A percentile compares a stretch with the other conserved stretches of the same genome.
Conservation (phyloP, 148 eudicot genomes). For the Cornus florida region DNA sequence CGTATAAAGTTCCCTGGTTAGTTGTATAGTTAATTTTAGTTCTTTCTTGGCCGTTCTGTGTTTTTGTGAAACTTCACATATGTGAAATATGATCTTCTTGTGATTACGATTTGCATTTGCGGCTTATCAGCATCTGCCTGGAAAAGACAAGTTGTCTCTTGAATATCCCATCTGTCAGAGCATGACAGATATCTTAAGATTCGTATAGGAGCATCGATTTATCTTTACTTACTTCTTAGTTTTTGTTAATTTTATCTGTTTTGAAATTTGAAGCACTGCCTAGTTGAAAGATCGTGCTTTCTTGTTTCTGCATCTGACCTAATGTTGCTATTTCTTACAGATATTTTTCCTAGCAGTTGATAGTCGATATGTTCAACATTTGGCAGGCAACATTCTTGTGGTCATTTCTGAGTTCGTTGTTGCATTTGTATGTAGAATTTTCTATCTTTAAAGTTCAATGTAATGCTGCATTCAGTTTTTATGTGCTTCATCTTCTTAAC, state of each 20-base stretch:
- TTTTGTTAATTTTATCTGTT: constrained; percentile 4
- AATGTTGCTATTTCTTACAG: constrained; percentile 30
- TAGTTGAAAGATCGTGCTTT: not conserved
- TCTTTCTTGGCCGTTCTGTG: not conserved
- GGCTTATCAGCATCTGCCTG: not conserved
- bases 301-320: not conserved
- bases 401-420: constrained; percentile 54
- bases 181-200: not conserved
- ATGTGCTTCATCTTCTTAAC: constrained; percentile 14
- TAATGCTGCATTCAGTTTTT: not conserved
- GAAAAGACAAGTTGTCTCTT: not conserved
- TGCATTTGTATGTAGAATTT: constrained; percentile 43
- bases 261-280: not conserved
- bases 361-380: constrained; percentile 56
- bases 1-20: not conserved
- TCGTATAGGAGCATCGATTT: not conserved
- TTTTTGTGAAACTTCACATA: constrained; percentile 1
- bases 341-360: constrained; percentile 38
- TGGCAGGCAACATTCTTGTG: constrained; percentile 54
- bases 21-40: not conserved
- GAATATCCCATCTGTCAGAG: not conserved
- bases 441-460: not conserved
- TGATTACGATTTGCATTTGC: not conserved
- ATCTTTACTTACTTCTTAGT: not conserved
- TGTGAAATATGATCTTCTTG: not conserved